These are phyloP conservation scores for Rhodosporidiobolus sp. DNA, from an alignment of 768 basidiomycete species.

Conservation along the genomic window DNA sequence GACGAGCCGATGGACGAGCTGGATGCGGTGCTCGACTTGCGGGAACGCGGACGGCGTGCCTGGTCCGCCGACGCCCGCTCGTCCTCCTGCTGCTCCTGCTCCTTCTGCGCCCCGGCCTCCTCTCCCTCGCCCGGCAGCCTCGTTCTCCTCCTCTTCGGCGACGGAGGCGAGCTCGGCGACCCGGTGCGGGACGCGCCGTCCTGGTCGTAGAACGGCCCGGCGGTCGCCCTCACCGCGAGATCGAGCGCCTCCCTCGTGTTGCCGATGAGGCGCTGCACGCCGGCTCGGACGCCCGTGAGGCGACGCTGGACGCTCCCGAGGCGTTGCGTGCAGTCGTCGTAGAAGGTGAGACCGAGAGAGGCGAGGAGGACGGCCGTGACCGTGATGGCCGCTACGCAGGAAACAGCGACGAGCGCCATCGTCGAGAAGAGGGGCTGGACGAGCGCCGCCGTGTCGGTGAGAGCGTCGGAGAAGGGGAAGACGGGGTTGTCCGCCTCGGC, in stretches of 20 bases:
- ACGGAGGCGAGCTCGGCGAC: too few species aligned
- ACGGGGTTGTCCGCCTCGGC: neutral
- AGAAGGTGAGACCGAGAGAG: constrained; percentile 30
- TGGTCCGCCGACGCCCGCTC: too few species aligned
- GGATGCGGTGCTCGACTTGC: neutral
- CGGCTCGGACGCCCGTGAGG: constrained; percentile 22
- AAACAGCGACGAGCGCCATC: constrained; percentile 32
- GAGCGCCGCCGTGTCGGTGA: neutral
- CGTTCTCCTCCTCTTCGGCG: neutral
- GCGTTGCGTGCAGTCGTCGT: constrained; percentile 30
- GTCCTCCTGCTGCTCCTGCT: too few species aligned
- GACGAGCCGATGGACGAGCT: neutral
- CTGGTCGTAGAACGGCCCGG: neutral
- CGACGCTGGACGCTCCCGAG: constrained; percentile 9
- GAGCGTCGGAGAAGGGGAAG: neutral
- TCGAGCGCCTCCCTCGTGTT: constrained; percentile 23
- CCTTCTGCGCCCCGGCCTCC: too few species aligned
- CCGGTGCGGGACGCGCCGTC: too few species aligned
- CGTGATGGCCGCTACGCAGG: constrained; percentile 19
- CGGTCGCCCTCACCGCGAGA: constrained; percentile 3
- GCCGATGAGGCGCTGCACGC: constrained; percentile 26
- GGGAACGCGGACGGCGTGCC: neutral
- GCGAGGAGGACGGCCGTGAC: constrained; percentile 31
- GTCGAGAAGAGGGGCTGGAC: constrained; percentile 20
- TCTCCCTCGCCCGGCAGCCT: too few species aligned